Base-by-base conservation (phyloP, 192 early-diverging fungal species). In the Ambispora gerdemannii region DNA sequence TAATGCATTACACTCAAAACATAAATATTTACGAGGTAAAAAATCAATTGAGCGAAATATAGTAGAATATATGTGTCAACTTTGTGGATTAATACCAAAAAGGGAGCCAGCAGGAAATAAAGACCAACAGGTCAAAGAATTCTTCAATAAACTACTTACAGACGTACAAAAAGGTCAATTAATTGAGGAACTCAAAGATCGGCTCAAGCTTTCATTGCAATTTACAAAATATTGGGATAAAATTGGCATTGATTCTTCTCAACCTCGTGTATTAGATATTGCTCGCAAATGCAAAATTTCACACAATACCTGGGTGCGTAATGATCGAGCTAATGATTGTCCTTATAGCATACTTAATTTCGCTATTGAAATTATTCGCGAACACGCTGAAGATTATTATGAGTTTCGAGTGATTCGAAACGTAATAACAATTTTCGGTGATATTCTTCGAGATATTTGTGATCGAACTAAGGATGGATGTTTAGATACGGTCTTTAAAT, bases 11-110 rank as follows among this genome's bases (percentile, higher is more conserved):
- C 38, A 70, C 38, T 10, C 15, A 32, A 30, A 69, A 38, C 47
- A 35, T 36, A 50, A 72, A 25, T 38, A 33, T 33, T 52, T 64
- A 30, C 34, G 51, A 25, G 67, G 32, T 56, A 80, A 65, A 59
- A 63, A 50, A 50, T 62, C 7, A 47, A 52, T 32, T 59, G 71
- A 34, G 59, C 69, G 30, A 70, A 65, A 22, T 13, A 74, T 71
- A 33, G 34, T 61, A 3, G 33, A 66, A 67, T 76, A 47, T 32
- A n/a, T 76, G 8, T 34, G 15, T 50, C 2, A 50, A 3, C 25
- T n/a, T 50, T 55, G 20, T 33, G 31, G 22, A 27, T n/a, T n/a
- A n/a, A n/a, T 61, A 77, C 32, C 76, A 80, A 47, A 38, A 68
- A 28, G 27, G 10, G 28, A 58, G 2, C 13, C 13, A 13, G 55